Evolutionary conservation across 495 filamentous ascomycete species (phyloP).

Genomic region (Clavariopsis aquatica): DNA sequence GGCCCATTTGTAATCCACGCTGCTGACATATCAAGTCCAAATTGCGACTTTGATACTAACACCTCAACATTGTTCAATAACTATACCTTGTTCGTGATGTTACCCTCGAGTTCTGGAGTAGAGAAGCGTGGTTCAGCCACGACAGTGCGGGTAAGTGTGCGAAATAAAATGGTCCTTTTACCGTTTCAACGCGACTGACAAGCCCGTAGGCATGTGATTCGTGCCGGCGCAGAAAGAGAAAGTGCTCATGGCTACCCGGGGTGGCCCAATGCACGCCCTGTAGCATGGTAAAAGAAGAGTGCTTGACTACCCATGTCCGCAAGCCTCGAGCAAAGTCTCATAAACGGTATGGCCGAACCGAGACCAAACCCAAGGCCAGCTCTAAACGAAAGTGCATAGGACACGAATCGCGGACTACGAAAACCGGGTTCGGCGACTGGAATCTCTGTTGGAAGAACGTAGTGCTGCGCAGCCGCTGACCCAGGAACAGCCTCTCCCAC

Average conservation of each 20-base stretch:
- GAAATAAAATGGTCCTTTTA: too few relatives aligned
- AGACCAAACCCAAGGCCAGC: background rate
- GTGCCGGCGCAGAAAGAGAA: conserved; percentile 22
- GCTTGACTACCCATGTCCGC: conserved; percentile 24
- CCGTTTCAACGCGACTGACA: background rate
- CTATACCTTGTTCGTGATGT: too few relatives aligned
- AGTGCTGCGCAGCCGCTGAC: conserved; percentile 15
- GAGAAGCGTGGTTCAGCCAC: conserved; percentile 17
- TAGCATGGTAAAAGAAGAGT: conserved; percentile 12
- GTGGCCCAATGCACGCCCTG: conserved; percentile 11
- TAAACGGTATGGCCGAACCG: conserved; percentile 9
- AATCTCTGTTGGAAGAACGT: conserved; percentile 20
- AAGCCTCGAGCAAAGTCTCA: conserved; percentile 22
- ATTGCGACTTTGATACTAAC: too few relatives aligned
- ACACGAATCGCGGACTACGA: conserved; percentile 29
- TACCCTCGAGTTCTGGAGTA: conserved; percentile 14
- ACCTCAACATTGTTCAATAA: too few relatives aligned
- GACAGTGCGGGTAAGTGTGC: conserved; percentile 10
- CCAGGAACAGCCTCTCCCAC: conserved; percentile 1
- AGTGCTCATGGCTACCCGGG: conserved; percentile 14
- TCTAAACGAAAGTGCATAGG: background rate
- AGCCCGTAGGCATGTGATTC: conserved; percentile 27
- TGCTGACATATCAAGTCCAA: background rate
- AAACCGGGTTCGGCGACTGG: conserved; percentile 19
- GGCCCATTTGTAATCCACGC: too few relatives aligned